phyloP scores from a whole-genome alignment of 768 basidiomycete species.

The Dioszegia crocea region DNA sequence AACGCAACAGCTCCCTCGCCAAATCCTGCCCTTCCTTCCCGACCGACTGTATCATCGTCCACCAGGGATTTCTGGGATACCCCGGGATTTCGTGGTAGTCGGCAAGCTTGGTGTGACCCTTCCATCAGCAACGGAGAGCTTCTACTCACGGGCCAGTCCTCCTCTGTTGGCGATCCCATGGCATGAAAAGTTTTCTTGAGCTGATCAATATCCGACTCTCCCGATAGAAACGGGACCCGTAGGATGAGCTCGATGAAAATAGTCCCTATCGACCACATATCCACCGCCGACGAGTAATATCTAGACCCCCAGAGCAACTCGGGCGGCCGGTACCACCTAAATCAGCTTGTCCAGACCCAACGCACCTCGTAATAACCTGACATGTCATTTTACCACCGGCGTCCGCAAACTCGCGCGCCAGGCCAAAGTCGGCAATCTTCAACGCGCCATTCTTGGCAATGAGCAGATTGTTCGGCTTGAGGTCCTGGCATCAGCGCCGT shows the following conservation, averaged over 20 bases:
- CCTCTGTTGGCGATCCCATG: conserved; percentile 90
- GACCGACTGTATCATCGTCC: conserved; percentile 86
- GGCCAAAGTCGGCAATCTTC: conserved; percentile 97
- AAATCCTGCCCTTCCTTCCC: conserved; percentile 79
- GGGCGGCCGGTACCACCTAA: conserved; percentile 95
- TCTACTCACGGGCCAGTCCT: conserved; percentile 84
- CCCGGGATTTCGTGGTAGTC: conserved; percentile 83
- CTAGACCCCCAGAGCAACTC: conserved; percentile 87
- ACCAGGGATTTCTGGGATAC: conserved; percentile 74
- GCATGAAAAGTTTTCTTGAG: conserved; percentile 90
- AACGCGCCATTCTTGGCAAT: conserved; percentile 84
- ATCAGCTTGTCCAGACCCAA: neutral
- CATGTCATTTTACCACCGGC: conserved; percentile 95
- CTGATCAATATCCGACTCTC: conserved; percentile 95
- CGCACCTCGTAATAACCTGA: conserved; percentile 92
- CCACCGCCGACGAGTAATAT: conserved; percentile 85
- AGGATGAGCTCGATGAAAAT: conserved; percentile 98
- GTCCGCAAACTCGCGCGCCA: conserved; percentile 92
- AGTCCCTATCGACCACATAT: conserved; percentile 96
- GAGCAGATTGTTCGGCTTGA: conserved; percentile 98
- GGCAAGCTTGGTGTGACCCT: conserved; percentile 88
- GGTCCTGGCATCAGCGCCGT: conserved; percentile 59
- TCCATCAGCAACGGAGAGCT: conserved; percentile 2
- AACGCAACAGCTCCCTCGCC: conserved; percentile 70
- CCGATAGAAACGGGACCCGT: conserved; percentile 89